Percentiles rank a stretch among this genome's conserved stretches.
These are phyloP conservation scores for Aspergillus niger DNA, from an alignment of 2,329 filamentous ascomycete species.

Conservation along the genomic window DNA sequence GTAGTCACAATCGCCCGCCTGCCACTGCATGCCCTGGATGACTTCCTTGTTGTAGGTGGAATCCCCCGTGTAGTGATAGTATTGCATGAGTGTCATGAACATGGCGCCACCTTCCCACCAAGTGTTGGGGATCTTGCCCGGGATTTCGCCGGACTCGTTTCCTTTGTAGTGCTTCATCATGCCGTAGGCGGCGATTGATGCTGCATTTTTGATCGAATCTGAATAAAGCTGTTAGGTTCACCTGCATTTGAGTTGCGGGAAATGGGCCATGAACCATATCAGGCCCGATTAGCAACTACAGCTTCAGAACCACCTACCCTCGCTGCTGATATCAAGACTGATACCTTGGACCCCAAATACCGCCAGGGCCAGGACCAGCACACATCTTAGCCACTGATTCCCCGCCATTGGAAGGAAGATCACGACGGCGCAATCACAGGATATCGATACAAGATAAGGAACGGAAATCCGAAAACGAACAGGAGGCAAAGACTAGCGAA, in stretches of 20 bases:
- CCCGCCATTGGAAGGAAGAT: neutral
- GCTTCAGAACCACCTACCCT: neutral
- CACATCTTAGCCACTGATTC: neutral
- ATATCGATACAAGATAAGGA: neutral
- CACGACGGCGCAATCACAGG: neutral
- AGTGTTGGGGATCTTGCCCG: conserved; percentile 66
- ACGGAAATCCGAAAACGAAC: neutral
- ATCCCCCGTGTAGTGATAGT: conserved; percentile 48
- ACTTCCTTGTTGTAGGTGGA: conserved; percentile 42
- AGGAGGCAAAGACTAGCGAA: no score
- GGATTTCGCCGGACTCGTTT: conserved; percentile 53
- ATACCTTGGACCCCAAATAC: neutral
- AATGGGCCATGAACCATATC: neutral
- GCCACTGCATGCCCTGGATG: conserved; percentile 40
- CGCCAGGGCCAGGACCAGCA: neutral
- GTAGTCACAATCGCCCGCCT: conserved; percentile 43
- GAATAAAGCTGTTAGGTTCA: neutral
- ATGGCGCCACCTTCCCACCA: conserved; percentile 72
- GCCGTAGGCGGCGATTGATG: conserved; percentile 47
- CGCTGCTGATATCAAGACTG: conserved; percentile 3
- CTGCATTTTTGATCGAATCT: conserved; percentile 50
- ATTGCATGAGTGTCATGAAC: conserved; percentile 45
- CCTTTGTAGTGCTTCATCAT: conserved; percentile 57
- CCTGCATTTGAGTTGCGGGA: neutral
- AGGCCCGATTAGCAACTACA: neutral